phyloP scores from a whole-genome alignment of 108 stramenopile genomes.

The Cyclotella cryptica region DNA sequence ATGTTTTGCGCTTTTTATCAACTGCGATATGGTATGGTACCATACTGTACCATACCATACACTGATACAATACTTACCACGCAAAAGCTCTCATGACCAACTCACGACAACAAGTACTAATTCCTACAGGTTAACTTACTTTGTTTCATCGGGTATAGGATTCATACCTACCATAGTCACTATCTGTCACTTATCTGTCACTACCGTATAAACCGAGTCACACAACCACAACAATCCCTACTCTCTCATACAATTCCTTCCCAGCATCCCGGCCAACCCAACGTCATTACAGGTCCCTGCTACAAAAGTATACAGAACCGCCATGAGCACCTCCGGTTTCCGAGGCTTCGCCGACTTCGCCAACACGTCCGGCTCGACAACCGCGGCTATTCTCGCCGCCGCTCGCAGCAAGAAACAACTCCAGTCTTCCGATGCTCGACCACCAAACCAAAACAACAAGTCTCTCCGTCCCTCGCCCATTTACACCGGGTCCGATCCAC shows the following conservation, averaged over 20 bases:
- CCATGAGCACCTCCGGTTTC: constrained; percentile 33
- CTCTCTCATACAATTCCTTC: not conserved
- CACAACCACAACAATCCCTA: not conserved
- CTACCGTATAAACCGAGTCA: too few relatives aligned
- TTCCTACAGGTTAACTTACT: too few relatives aligned
- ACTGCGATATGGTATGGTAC: too few relatives aligned
- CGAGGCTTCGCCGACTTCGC: constrained; percentile 44
- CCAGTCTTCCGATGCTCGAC: not conserved
- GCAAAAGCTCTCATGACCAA: too few relatives aligned
- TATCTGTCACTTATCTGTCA: too few relatives aligned
- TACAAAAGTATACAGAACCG: not conserved
- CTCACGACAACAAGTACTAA: too few relatives aligned
- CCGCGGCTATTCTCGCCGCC: constrained; percentile 44
- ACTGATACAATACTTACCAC: too few relatives aligned
- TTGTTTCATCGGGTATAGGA: too few relatives aligned
- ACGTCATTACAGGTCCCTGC: not conserved
- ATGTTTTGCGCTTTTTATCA: too few relatives aligned
- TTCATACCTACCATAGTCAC: too few relatives aligned
- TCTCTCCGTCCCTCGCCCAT: constrained; percentile 61
- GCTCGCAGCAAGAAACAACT: constrained; percentile 10
- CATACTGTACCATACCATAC: too few relatives aligned
- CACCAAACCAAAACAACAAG: constrained; percentile 15
- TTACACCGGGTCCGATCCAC: constrained; percentile 69
- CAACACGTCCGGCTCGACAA: constrained; percentile 39
- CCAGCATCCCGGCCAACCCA: not conserved